Base-by-base conservation (phyloP, 345 rosid species). In the Cochlearia excelsa region DNA sequence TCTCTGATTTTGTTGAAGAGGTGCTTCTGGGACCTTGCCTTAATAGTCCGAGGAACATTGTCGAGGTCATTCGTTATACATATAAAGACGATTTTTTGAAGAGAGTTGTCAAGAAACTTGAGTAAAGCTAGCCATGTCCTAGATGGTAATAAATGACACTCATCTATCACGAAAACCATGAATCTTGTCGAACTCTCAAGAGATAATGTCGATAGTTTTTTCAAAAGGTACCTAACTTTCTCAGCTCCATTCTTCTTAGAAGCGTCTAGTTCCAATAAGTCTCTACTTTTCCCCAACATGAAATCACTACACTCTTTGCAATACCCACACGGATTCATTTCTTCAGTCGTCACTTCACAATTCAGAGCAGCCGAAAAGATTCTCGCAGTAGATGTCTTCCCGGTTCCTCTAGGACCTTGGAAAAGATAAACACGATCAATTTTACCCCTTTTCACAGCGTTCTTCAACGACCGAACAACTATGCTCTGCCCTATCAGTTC, bases 391-490 rank as follows among this genome's bases (percentile, higher is more conserved):
- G 97, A 92, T 54, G 97, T 79, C 78, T 88, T 92, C 41, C 97
- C 98, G 2, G 89, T 86, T 34, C 98, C 98, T 7, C 97, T 90
- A 43, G 98, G 91, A 66, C 98, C 98, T 74, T 88, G 98, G 59
- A 92, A 92, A 54, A 92, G 87, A 80, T 92, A 92, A 50, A 92
- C 80, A 26, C 84, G 87, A 46, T 87, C 91, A 63, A 92, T 74
- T 67, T 80, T 83, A 53, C 84, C 85, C 69, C 79, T 81, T 33
- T 77, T 73, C 51, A 84, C 58, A 57, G 95, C 82, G 77, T 77
- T 86, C 50, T 52, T 57, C 45, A 92, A 81, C 2, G 97, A 88
- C 0, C 86, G 85, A 59, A 83, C 91, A 71, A 78, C 97, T 48
- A 77, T 66, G 67, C 70, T 82, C 79, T 92, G 98, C 40, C 98